A percentile compares a stretch with the other conserved stretches of the same genome.
Conservation (phyloP, 495 filamentous ascomycete genomes). For the Hypoxylon subgilvum region DNA sequence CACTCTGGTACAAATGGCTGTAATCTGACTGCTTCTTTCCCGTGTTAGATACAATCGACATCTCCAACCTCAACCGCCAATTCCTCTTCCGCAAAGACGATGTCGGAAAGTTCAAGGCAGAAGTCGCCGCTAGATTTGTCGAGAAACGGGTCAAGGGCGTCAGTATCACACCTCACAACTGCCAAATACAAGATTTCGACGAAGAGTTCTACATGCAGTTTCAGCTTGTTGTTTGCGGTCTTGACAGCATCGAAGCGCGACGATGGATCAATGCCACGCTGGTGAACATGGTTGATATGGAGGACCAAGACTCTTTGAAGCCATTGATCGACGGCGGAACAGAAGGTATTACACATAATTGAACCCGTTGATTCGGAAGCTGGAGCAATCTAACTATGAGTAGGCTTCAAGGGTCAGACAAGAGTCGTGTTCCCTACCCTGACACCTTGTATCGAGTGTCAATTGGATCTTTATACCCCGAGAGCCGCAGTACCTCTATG, state of each 20-base stretch:
- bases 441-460: constrained; percentile 96
- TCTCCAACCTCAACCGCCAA: constrained; percentile 97
- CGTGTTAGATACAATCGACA: constrained; percentile 87
- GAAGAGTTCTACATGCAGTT: constrained; percentile 99
- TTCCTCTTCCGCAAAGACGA: constrained; percentile 94
- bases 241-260: constrained; percentile 95
- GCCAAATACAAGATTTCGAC: constrained; percentile 96
- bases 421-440: constrained; percentile 90
- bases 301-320: constrained; percentile 81
- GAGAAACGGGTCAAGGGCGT: constrained; percentile 86
- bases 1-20: no score
- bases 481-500: constrained; percentile 93
- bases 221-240: constrained; percentile 88
- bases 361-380: not conserved
- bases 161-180: constrained; percentile 89
- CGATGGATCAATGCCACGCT: constrained; percentile 98
- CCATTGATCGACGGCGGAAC: constrained; percentile 96
- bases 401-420: constrained; percentile 91
- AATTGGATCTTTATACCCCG: constrained; percentile 96
- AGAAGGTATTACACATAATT: constrained; percentile 66
- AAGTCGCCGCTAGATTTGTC: constrained; percentile 89
- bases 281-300: constrained; percentile 77
- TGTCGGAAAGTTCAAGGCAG: constrained; percentile 92
- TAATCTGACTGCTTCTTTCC: constrained; percentile 12
- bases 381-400: constrained; percentile 41